Evolutionary conservation across 2,329 filamentous ascomycete genomes (phyloP).

Genomic region (Chrysosphaeria jannelii): DNA sequence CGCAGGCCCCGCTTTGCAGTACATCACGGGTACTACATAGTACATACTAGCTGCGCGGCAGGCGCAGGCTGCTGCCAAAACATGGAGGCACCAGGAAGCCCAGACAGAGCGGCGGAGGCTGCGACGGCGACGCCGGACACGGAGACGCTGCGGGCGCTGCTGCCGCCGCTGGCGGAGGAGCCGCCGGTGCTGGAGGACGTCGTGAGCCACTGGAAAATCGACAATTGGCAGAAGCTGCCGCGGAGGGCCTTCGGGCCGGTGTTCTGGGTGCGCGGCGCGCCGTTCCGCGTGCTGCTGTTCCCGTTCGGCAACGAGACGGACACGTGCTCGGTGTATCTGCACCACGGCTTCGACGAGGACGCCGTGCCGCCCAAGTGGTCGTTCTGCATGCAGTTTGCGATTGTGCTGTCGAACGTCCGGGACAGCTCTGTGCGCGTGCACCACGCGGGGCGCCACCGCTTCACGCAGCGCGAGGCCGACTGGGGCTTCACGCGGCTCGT

Average conservation of each 20-base stretch:
- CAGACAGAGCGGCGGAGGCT: neutral
- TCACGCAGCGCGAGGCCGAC: slow-evolving; percentile 85
- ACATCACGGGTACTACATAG: too few relatives aligned
- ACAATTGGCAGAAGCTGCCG: slow-evolving; percentile 45
- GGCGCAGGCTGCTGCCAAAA: too few relatives aligned
- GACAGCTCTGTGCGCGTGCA: slow-evolving; percentile 66
- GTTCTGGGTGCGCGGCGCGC: slow-evolving; percentile 63
- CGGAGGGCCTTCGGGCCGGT: slow-evolving; percentile 68
- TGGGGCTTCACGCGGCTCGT: slow-evolving; percentile 98
- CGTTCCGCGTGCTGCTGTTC: slow-evolving; percentile 91
- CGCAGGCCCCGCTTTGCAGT: too few relatives aligned
- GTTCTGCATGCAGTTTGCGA: slow-evolving; percentile 79
- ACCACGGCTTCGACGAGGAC: slow-evolving; percentile 59
- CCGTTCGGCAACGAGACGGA: slow-evolving; percentile 87
- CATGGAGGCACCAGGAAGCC: too few relatives aligned
- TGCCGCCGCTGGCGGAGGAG: slow-evolving; percentile 41
- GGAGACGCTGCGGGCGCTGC: too few relatives aligned
- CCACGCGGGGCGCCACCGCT: slow-evolving; percentile 72
- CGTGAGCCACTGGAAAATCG: slow-evolving; percentile 61
- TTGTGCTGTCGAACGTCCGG: slow-evolving; percentile 83
- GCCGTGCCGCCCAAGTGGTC: slow-evolving; percentile 78
- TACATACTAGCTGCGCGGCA: too few relatives aligned
- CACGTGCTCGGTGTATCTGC: slow-evolving; percentile 79
- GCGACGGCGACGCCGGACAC: too few relatives aligned
- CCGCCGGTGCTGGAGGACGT: slow-evolving; percentile 51